Base-by-base conservation (phyloP, 169 alveolate genomes). In the Eimeria falciformis region DNA sequence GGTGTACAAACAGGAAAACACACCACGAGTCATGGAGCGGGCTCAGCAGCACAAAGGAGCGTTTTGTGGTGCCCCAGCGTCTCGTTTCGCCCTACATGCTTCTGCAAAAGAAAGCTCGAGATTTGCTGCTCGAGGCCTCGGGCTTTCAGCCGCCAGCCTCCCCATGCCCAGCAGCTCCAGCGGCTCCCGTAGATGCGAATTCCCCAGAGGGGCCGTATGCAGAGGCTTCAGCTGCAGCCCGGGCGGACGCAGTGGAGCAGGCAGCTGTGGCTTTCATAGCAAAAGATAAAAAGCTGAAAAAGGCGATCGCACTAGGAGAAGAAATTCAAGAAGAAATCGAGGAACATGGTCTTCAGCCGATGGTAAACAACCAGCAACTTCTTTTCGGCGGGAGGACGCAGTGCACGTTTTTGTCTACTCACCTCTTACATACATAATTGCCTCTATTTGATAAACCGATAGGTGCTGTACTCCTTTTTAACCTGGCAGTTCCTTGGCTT, bases 1-100 rank as follows among this genome's bases (percentile, higher is more conserved):
- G 40, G 25, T 53, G 65, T 3, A 23, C 21, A 65, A 90, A 79
- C 55, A 96, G 97, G 77, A 96, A 96, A 78, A 95, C 95, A n/a
- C 97, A 96, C 46, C 97, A 96, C 78, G 97, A 96, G 77, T 91
- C 94, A 75, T 96, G 97, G 97, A 94, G 96, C 0, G 97, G 97
- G 23, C 95, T 95, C 73, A 84, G 84, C 87, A 93, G 96, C 89
- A 93, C 96, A 17, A 96, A 96, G 91, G 97, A 96, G 91, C 89
- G 97, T 5, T 96, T 95, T 73, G 95, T 94, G 25, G 37, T 96
- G 43, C 83, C 79, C 50, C 94, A 90, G 84, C 50, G 87, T 46
- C 56, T 40, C 14, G 91, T 90, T 9, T 43, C 65, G 56, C 66
- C 77, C 2, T 77, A 53, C 55, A 47, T 86, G 92, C 84, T 86